phyloP scores from a whole-genome alignment of 108 stramenopile species.

The Pseudonitzschia multiseries region DNA sequence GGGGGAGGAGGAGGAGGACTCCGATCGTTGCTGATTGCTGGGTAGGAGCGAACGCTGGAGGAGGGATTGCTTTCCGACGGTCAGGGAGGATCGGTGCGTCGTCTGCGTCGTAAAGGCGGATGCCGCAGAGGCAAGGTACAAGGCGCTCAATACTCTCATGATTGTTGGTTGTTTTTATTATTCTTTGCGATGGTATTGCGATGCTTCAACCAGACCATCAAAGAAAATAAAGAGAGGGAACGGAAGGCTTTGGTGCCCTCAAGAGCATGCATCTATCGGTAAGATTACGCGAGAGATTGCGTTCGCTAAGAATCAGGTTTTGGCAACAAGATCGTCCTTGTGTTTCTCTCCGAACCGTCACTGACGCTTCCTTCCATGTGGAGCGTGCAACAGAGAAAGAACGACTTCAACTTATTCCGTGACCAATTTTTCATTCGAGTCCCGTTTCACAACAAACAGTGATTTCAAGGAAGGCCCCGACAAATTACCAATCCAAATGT shows the following conservation, averaged over 20 bases:
- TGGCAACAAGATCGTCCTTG: background rate
- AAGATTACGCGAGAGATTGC: background rate
- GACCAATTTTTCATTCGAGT: background rate
- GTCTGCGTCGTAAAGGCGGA: constrained; percentile 11
- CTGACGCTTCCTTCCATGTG: background rate
- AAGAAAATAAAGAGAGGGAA: background rate
- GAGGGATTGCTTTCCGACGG: background rate
- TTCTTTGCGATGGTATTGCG: background rate
- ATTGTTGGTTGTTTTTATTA: background rate
- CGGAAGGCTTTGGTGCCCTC: background rate
- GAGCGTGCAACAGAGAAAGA: background rate
- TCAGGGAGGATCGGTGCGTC: background rate
- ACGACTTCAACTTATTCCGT: background rate
- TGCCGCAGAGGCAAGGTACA: constrained; percentile 15
- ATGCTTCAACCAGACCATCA: background rate
- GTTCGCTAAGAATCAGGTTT: background rate
- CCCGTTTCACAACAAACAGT: background rate
- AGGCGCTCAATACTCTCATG: constrained; percentile 10
- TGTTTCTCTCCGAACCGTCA: background rate
- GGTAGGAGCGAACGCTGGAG: background rate
- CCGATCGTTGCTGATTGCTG: constrained; percentile 2
- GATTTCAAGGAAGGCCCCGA: no score
- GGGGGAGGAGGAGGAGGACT: background rate
- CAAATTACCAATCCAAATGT: no score
- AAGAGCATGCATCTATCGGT: no score